Evolutionary conservation across 2,329 filamentous ascomycete species (phyloP).

Genomic region (Xylariaceae sp.): DNA sequence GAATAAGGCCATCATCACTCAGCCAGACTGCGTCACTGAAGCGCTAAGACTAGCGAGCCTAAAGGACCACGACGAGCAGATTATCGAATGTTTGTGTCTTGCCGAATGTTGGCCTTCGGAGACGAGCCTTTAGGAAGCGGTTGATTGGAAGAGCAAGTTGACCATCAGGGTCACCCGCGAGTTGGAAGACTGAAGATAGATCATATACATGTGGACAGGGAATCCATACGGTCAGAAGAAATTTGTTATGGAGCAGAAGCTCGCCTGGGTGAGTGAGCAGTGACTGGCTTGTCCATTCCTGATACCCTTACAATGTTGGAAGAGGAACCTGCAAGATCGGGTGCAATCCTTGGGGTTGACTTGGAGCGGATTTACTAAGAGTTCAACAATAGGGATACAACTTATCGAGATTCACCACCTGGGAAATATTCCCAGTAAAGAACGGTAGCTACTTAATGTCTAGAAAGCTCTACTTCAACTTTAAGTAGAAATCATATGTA

Average conservation of each 20-base stretch:
- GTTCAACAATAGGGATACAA: neutral
- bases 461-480: neutral
- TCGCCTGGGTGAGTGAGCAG: neutral
- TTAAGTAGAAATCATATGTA: neutral
- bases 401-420: neutral
- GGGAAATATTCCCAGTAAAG: neutral
- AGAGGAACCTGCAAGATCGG: neutral
- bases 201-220: neutral
- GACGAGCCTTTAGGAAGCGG: neutral
- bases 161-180: neutral
- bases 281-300: neutral
- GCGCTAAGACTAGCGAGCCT: slow-evolving; percentile 15
- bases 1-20: slow-evolving; percentile 7
- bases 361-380: neutral
- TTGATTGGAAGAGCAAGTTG: neutral
- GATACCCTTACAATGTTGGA: neutral
- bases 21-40: slow-evolving; percentile 26
- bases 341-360: neutral
- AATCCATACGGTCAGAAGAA: no score
- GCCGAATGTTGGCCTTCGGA: slow-evolving; percentile 26
- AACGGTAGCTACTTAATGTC: neutral
- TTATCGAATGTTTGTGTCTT: slow-evolving; percentile 24
- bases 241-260: neutral
- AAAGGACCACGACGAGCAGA: slow-evolving; percentile 4
- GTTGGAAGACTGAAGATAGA: neutral